phyloP scores from a whole-genome alignment of 345 rosid species.

The Lepidium aucheri region DNA sequence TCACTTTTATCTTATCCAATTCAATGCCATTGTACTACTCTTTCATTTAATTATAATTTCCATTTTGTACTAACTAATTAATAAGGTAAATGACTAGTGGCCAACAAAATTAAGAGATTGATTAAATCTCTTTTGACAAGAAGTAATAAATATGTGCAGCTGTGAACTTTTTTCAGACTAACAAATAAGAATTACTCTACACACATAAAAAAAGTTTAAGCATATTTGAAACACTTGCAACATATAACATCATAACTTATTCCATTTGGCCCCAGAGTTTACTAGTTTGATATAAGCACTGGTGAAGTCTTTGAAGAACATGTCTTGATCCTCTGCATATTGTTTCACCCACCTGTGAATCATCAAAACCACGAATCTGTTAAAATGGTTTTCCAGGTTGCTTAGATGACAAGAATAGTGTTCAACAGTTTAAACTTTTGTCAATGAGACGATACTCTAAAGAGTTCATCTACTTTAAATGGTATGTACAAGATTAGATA shows the following conservation, averaged over 20 bases:
- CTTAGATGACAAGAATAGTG: not conserved
- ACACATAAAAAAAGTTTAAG: not conserved
- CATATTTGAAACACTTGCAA: not conserved
- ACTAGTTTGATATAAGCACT: conserved; percentile 66
- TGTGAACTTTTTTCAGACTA: not conserved
- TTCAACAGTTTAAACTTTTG: not conserved
- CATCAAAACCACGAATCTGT: not conserved
- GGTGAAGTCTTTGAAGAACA: conserved; percentile 74
- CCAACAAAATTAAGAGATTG: no score
- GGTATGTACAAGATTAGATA: no score
- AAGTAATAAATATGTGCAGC: no score
- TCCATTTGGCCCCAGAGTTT: conserved; percentile 76
- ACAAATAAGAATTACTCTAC: not conserved
- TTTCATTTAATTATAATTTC: not conserved
- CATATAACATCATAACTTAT: conserved; percentile 35
- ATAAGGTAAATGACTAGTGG: no score
- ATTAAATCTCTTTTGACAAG: no score
- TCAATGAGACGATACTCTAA: not conserved
- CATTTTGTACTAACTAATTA: no score
- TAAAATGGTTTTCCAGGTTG: not conserved
- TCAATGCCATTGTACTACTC: not conserved
- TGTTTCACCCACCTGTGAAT: conserved; percentile 60
- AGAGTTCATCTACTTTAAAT: not conserved
- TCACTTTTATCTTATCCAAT: not conserved
- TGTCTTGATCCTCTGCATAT: conserved; percentile 57